Percentiles rank a stretch among this genome's conserved stretches.
Evolutionary conservation across 192 early-diverging fungal species (phyloP).

Genomic region (Coemansia sp.): DNA sequence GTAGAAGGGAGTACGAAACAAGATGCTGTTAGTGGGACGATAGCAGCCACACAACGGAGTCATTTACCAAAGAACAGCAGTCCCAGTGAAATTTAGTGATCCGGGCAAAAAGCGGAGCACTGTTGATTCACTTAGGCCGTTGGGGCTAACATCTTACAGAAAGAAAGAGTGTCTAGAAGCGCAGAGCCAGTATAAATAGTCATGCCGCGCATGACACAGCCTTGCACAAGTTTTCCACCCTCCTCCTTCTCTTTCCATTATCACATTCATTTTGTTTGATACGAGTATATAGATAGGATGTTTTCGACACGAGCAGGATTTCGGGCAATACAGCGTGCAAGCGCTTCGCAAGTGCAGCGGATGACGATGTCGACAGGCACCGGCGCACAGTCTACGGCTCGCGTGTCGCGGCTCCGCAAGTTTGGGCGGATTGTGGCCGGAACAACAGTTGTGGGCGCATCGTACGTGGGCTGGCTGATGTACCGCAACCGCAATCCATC

Average conservation of each 20-base stretch:
- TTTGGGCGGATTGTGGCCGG: slow-evolving; percentile 39
- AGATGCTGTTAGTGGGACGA: too few relatives aligned
- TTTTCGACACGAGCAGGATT: slow-evolving; percentile 23
- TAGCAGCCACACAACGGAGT: too few relatives aligned
- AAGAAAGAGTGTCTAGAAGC: slow-evolving; percentile 12
- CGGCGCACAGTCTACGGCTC: slow-evolving; percentile 13
- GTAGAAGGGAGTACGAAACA: not conserved
- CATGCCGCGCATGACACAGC: slow-evolving; percentile 5
- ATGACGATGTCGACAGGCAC: slow-evolving; percentile 39
- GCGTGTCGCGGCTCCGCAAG: slow-evolving; percentile 37
- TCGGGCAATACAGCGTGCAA: slow-evolving; percentile 23
- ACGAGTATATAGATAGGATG: slow-evolving; percentile 4
- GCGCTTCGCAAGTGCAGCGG: slow-evolving; percentile 26
- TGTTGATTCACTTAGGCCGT: not conserved
- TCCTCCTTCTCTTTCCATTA: slow-evolving; percentile 4
- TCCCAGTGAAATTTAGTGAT: too few relatives aligned
- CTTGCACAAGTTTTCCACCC: not conserved
- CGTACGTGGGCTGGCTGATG: slow-evolving; percentile 51
- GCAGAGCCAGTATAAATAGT: not conserved
- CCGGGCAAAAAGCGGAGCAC: not conserved
- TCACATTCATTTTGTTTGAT: not conserved
- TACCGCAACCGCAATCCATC: slow-evolving; percentile 51
- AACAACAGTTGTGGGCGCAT: slow-evolving; percentile 14
- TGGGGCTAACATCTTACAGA: not conserved
- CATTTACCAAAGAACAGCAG: too few relatives aligned